These are phyloP conservation scores for Globisporangium canariense DNA, from an alignment of 352 stramenopile genomes.

Conservation along the genomic window DNA sequence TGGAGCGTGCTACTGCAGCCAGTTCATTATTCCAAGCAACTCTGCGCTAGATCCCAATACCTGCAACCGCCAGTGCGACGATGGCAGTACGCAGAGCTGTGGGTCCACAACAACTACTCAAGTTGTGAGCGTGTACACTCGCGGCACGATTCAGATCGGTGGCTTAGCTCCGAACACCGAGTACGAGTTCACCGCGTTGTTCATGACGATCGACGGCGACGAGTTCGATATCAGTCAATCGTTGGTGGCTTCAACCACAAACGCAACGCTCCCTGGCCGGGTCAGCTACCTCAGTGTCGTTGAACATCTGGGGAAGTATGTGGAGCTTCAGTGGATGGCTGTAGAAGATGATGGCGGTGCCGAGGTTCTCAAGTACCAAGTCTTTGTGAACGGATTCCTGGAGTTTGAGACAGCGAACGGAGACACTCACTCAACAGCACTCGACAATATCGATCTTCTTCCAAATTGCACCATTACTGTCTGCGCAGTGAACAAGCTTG, in stretches of 20 bases:
- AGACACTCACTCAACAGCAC: slow-evolving; percentile 20
- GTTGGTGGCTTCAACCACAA: slow-evolving; percentile 29
- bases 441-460: slow-evolving; percentile 15
- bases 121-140: slow-evolving; percentile 30
- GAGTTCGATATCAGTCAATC: slow-evolving; percentile 31
- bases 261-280: slow-evolving; percentile 31
- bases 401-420: slow-evolving; percentile 20
- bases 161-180: slow-evolving; percentile 23
- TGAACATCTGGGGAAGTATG: slow-evolving; percentile 20
- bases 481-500: slow-evolving; percentile 35
- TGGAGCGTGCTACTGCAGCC: slow-evolving; percentile 38
- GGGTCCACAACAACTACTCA: slow-evolving; percentile 15
- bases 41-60: neutral
- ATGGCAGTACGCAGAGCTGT: slow-evolving; percentile 9
- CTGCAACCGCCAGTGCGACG: slow-evolving; percentile 27
- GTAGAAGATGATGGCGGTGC: slow-evolving; percentile 41
- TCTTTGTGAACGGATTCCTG: slow-evolving; percentile 46
- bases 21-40: slow-evolving; percentile 6
- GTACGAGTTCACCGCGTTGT: slow-evolving; percentile 38
- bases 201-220: slow-evolving; percentile 22
- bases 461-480: slow-evolving; percentile 26
- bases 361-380: slow-evolving; percentile 30
- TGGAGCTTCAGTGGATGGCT: slow-evolving; percentile 48
- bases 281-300: slow-evolving; percentile 29
- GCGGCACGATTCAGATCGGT: slow-evolving; percentile 32